phyloP scores from a whole-genome alignment of 208 protist species.

The Wallacemonas sp. region DNA sequence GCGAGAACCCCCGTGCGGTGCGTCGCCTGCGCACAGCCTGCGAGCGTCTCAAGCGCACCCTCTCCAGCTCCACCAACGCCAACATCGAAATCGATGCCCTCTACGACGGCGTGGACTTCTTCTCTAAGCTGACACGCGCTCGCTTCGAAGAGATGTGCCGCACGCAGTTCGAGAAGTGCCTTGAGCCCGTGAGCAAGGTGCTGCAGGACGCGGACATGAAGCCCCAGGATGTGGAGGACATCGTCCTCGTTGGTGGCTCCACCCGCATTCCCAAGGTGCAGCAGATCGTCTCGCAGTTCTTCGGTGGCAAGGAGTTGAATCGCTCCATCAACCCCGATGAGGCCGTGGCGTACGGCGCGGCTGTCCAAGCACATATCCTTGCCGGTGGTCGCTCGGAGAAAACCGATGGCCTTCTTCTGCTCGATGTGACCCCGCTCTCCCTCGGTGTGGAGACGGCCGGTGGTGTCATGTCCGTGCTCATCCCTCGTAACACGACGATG shows the following conservation, averaged over 20 bases:
- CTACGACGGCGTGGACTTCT: slow-evolving; percentile 98
- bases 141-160: slow-evolving; percentile 98
- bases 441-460: slow-evolving; percentile 93
- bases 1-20: slow-evolving; percentile 66
- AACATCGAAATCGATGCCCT: slow-evolving; percentile 98
- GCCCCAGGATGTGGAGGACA: slow-evolving; percentile 86
- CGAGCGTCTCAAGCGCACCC: slow-evolving; percentile 97
- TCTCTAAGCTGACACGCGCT: slow-evolving; percentile 96
- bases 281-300: slow-evolving; percentile 95
- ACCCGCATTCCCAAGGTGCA: slow-evolving; percentile 99
- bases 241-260: slow-evolving; percentile 96
- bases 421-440: slow-evolving; percentile 93
- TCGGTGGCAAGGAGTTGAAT: slow-evolving; percentile 94
- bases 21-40: slow-evolving; percentile 85
- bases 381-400: slow-evolving; percentile 63
- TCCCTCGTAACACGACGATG: slow-evolving; percentile 84
- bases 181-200: slow-evolving; percentile 87
- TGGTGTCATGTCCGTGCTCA: slow-evolving; percentile 95
- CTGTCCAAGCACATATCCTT: slow-evolving; percentile 97
- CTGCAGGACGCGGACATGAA: slow-evolving; percentile 90
- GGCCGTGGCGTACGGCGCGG: slow-evolving; percentile 94
- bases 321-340: slow-evolving; percentile 94
- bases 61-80: slow-evolving; percentile 93
- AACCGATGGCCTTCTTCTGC: slow-evolving; percentile 76
- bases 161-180: slow-evolving; percentile 85